These are phyloP conservation scores for Suaeda aralocaspica DNA, from an alignment of 148 eudicot species.

Conservation along the genomic window DNA sequence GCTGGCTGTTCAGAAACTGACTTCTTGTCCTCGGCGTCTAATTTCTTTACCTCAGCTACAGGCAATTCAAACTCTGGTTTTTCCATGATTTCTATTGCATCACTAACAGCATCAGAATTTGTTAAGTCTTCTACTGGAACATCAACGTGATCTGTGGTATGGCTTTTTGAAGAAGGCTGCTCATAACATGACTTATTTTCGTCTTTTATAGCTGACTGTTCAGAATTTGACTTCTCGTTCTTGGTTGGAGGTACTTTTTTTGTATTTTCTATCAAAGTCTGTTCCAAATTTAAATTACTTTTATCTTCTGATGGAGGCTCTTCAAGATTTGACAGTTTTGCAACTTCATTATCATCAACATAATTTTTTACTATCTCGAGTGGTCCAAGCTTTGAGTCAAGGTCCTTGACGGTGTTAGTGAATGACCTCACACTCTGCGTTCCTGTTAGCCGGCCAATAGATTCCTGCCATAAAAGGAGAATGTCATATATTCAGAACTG, in stretches of 20 bases:
- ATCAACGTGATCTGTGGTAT: no score
- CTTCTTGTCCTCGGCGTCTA: no score
- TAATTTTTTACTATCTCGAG: constrained; percentile 28
- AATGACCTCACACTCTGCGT: constrained; percentile 72
- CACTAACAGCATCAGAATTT: no score
- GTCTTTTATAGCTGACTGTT: no score
- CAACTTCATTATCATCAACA: background rate
- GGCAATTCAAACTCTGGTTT: no score
- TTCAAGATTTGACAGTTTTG: background rate
- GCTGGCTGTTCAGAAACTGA: background rate
- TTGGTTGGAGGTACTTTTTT: background rate
- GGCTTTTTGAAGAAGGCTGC: no score
- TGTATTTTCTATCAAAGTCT: background rate
- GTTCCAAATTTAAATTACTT: background rate
- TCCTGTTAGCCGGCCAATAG: constrained; percentile 44
- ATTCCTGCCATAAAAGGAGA: constrained; percentile 37
- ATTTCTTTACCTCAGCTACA: no score
- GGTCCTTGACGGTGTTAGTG: constrained; percentile 44
- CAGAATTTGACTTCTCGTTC: constrained; percentile 5
- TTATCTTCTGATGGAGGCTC: background rate
- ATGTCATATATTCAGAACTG: background rate
- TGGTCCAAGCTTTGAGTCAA: constrained; percentile 66
- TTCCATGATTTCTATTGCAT: no score
- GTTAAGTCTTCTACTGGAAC: no score
- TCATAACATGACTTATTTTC: no score